Conservation (phyloP, 2,329 filamentous ascomycete genomes). For the Gremmenia infestans region DNA sequence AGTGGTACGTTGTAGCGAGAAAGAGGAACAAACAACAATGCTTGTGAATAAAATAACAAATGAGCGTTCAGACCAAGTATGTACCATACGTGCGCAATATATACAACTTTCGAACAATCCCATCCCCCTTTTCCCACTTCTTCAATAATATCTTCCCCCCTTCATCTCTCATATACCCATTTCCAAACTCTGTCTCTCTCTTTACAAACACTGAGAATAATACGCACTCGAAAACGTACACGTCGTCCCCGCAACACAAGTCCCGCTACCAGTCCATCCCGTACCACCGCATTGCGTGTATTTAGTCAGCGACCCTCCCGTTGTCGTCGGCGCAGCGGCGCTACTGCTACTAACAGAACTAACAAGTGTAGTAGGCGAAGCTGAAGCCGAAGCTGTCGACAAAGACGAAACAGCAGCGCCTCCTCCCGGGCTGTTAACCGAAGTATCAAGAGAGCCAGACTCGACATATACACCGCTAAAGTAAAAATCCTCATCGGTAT, state of each 20-base stretch:
- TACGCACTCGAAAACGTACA: slow-evolving; percentile 22
- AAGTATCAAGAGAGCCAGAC: slow-evolving; percentile 43
- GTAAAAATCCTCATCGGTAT: slow-evolving; percentile 60
- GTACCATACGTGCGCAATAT: not conserved
- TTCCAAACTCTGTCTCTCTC: not conserved
- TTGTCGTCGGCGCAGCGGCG: not conserved
- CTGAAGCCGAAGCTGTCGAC: slow-evolving; percentile 1
- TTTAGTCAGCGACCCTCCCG: slow-evolving; percentile 12
- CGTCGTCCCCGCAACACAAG: slow-evolving; percentile 23
- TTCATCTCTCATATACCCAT: not conserved
- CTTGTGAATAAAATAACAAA: not conserved
- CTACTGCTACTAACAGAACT: slow-evolving; percentile 1
- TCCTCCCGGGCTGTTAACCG: slow-evolving; percentile 33
- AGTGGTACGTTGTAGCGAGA: not conserved
- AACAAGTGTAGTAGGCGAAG: not conserved
- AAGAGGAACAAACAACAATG: not conserved
- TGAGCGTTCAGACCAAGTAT: not conserved
- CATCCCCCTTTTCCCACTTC: not conserved
- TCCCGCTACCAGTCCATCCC: slow-evolving; percentile 21
- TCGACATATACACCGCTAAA: slow-evolving; percentile 70
- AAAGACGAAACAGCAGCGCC: not conserved
- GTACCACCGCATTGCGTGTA: slow-evolving; percentile 25
- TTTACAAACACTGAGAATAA: slow-evolving; percentile 26
- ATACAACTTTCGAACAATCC: not conserved
- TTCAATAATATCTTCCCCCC: not conserved